Conservation (phyloP, 108 stramenopile genomes). For the Craspedostauros australis region DNA sequence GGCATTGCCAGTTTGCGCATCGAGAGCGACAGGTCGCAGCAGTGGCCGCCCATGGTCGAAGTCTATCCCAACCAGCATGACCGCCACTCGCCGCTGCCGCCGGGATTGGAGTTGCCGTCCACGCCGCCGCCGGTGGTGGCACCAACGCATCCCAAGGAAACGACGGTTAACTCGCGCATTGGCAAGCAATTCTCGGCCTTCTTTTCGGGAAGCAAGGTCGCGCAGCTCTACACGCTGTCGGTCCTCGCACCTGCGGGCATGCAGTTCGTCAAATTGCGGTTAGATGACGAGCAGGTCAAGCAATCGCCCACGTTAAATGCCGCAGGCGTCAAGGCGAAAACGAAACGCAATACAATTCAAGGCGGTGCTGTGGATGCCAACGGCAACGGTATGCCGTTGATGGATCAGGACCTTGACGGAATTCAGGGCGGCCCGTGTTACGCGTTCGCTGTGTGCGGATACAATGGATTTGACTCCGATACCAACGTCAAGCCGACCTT, state of each 20-base stretch:
- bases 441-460: conserved; percentile 23
- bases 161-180: not conserved
- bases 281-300: no score
- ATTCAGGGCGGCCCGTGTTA: no score
- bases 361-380: no score
- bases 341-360: no score
- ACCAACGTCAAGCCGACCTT: conserved; percentile 18
- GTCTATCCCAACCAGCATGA: not conserved
- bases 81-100: not conserved
- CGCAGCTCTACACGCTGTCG: conserved; percentile 12
- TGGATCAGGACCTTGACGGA: no score
- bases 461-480: conserved; percentile 17
- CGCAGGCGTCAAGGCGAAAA: no score
- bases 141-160: not conserved
- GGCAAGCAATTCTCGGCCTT: conserved; percentile 2
- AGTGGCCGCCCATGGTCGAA: conserved; percentile 1
- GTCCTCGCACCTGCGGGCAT: conserved; percentile 10
- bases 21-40: not conserved
- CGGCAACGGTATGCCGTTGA: no score
- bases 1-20: conserved; percentile 14
- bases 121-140: not conserved
- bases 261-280: conserved; percentile 14
- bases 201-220: conserved; percentile 6
- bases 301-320: no score
- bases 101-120: not conserved